Evolutionary conservation across 768 basidiomycete genomes (phyloP).

Genomic region (Cantharellus cinnabarinus): DNA sequence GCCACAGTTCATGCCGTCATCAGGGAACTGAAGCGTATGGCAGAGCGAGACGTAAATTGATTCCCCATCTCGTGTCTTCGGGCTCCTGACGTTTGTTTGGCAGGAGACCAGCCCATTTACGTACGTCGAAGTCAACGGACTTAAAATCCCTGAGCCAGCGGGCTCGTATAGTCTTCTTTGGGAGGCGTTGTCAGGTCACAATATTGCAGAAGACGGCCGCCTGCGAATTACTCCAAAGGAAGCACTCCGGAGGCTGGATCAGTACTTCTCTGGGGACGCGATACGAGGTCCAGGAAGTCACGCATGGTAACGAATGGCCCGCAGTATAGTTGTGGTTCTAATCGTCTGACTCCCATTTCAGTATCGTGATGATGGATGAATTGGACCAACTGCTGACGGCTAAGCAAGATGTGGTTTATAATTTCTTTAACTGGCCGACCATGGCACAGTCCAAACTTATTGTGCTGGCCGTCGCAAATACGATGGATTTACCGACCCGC

Average conservation of each 20-base stretch:
- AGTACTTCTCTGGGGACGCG: slow-evolving; percentile 53
- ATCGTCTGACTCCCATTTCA: slow-evolving; percentile 15
- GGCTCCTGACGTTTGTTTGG: not conserved
- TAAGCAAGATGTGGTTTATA: slow-evolving; percentile 97
- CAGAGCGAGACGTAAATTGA: slow-evolving; percentile 45
- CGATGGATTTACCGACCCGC: slow-evolving; percentile 92
- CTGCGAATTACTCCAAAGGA: slow-evolving; percentile 57
- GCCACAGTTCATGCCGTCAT: slow-evolving; percentile 92
- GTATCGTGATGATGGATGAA: slow-evolving; percentile 96
- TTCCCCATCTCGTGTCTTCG: not conserved
- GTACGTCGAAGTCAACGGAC: slow-evolving; percentile 94
- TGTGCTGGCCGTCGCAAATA: slow-evolving; percentile 93
- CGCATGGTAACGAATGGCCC: slow-evolving; percentile 46
- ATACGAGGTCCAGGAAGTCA: slow-evolving; percentile 54
- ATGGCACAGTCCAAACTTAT: slow-evolving; percentile 70
- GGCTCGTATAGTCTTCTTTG: slow-evolving; percentile 83
- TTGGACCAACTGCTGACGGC: slow-evolving; percentile 89
- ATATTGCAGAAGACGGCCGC: slow-evolving; percentile 38
- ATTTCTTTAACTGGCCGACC: slow-evolving; percentile 99
- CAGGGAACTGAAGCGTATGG: slow-evolving; percentile 75
- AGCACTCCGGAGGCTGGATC: slow-evolving; percentile 56
- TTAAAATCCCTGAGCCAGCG: slow-evolving; percentile 80
- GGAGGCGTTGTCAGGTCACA: slow-evolving; percentile 77
- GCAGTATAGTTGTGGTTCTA: not conserved
- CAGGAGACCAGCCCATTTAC: slow-evolving; percentile 90